Conservation (phyloP, 2,329 filamentous ascomycete species). For the Clarireedia paspali region DNA sequence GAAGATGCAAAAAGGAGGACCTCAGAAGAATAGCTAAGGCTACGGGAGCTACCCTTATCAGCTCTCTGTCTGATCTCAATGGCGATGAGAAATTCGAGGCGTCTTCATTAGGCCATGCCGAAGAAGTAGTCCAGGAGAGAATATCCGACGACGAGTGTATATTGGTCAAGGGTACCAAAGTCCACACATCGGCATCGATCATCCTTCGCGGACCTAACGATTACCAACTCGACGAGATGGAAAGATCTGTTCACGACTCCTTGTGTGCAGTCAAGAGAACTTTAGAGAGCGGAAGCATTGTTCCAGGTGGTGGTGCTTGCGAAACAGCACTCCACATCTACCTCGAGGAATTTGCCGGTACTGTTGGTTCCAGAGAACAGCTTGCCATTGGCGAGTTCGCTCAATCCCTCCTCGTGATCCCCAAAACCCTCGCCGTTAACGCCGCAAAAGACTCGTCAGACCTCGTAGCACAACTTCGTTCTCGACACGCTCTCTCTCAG, state of each 20-base stretch:
- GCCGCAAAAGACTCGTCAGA: constrained; percentile 95
- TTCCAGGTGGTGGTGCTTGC: constrained; percentile 91
- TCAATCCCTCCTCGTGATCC: constrained; percentile 85
- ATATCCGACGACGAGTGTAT: constrained; percentile 99
- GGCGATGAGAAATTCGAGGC: constrained; percentile 95
- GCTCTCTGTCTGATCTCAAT: constrained; percentile 90
- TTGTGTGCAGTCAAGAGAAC: constrained; percentile 96
- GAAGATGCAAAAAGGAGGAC: constrained; percentile 98
- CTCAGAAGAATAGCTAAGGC: constrained; percentile 91
- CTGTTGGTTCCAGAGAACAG: constrained; percentile 93
- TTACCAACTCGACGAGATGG: constrained; percentile 97
- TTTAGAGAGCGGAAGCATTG: constrained; percentile 91
- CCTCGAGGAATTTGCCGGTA: constrained; percentile 96
- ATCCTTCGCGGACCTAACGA: constrained; percentile 95
- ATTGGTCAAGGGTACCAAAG: constrained; percentile 89
- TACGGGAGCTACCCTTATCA: constrained; percentile 86
- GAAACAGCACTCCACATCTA: constrained; percentile 99
- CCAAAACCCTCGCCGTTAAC: constrained; percentile 94
- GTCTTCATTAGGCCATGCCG: constrained; percentile 80
- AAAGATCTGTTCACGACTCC: constrained; percentile 95
- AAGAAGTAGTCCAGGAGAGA: constrained; percentile 95
- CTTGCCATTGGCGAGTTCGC: constrained; percentile 97
- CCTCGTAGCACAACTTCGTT: constrained; percentile 89
- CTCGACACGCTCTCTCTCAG: constrained; percentile 88
- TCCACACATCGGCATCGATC: constrained; percentile 88